Evolutionary conservation across 2,329 filamentous ascomycete species (phyloP).

Genomic region (Cadophora sp.): DNA sequence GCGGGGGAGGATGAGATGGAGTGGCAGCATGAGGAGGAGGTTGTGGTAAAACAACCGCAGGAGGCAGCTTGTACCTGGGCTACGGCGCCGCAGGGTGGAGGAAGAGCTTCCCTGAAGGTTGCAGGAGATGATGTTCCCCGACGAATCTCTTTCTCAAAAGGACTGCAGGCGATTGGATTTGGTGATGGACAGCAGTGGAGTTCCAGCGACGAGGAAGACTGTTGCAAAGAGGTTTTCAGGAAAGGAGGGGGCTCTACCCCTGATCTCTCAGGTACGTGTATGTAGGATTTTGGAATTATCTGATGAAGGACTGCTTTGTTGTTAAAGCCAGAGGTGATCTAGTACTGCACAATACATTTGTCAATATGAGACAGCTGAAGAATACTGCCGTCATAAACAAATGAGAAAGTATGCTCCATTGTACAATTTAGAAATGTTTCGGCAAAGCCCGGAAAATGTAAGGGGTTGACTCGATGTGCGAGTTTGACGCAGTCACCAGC

Average conservation of each 20-base stretch:
- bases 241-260: neutral
- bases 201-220: neutral
- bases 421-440: no score
- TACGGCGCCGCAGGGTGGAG: neutral
- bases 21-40: conserved; percentile 35
- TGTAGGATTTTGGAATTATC: neutral
- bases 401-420: no score
- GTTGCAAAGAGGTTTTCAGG: neutral
- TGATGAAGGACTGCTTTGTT: neutral
- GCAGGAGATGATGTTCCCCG: neutral
- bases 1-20: conserved; percentile 40
- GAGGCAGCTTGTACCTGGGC: conserved; percentile 4
- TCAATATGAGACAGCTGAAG: neutral
- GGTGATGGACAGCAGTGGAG: neutral
- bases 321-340: neutral
- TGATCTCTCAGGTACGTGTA: neutral
- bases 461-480: no score
- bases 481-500: no score
- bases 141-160: neutral
- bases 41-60: conserved; percentile 26
- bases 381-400: neutral
- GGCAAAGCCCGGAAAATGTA: no score
- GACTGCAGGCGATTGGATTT: neutral
- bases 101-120: neutral
- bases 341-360: neutral